Evolutionary conservation across 2,329 filamentous ascomycete species (phyloP).

Genomic region (Neonectria magnoliae): DNA sequence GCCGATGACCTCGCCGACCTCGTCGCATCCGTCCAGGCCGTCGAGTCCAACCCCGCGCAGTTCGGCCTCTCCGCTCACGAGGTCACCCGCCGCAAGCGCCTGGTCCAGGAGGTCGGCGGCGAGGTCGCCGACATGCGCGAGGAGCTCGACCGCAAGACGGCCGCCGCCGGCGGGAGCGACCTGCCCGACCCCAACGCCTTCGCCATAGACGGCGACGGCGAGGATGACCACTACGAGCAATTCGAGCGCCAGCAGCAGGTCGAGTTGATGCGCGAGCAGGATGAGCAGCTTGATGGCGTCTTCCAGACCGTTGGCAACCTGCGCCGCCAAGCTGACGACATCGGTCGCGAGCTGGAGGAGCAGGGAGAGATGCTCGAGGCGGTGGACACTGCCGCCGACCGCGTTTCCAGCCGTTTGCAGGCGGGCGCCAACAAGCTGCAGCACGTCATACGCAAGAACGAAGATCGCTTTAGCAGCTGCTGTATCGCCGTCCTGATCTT

Average conservation of each 20-base stretch:
- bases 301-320: slow-evolving; percentile 93
- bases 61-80: slow-evolving; percentile 89
- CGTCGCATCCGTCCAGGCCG: slow-evolving; percentile 83
- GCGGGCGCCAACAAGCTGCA: slow-evolving; percentile 88
- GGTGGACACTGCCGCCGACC: slow-evolving; percentile 84
- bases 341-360: slow-evolving; percentile 96
- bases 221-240: slow-evolving; percentile 71
- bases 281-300: slow-evolving; percentile 90
- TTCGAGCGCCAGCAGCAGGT: slow-evolving; percentile 93
- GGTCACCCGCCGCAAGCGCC: slow-evolving; percentile 78
- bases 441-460: slow-evolving; percentile 86
- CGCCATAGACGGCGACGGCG: slow-evolving; percentile 60
- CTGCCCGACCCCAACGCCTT: slow-evolving; percentile 65
- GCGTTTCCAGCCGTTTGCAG: slow-evolving; percentile 86
- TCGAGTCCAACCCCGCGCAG: slow-evolving; percentile 86
- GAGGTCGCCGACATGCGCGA: slow-evolving; percentile 91
- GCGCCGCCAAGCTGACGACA: slow-evolving; percentile 89
- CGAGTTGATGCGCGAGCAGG: slow-evolving; percentile 94
- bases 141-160: slow-evolving; percentile 74
- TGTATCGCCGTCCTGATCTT: slow-evolving; percentile 91
- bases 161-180: slow-evolving; percentile 51
- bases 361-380: slow-evolving; percentile 89
- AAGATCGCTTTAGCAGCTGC: slow-evolving; percentile 88
- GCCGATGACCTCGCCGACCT: slow-evolving; percentile 90
- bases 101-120: slow-evolving; percentile 88